phyloP scores from a whole-genome alignment of 805 yeast species.

The Wickerhamiella azymoides region DNA sequence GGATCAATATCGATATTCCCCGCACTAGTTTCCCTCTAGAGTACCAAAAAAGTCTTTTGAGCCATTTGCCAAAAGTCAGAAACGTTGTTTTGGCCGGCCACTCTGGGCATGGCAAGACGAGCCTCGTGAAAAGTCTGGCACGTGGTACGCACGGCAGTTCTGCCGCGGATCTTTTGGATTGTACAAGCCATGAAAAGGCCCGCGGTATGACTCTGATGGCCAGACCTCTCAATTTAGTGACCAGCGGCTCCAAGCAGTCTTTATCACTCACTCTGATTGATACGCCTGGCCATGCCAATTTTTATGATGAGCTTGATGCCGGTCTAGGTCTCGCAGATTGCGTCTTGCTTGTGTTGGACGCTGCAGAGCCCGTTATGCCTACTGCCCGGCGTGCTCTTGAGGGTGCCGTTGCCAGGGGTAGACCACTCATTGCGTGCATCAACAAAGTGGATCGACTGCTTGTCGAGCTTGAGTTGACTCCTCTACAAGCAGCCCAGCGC shows the following conservation, averaged over 20 bases:
- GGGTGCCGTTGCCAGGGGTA: slow-evolving; percentile 35
- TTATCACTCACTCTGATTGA: slow-evolving; percentile 54
- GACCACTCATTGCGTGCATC: slow-evolving; percentile 46
- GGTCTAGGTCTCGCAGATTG: slow-evolving; percentile 51
- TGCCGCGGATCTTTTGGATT: not conserved
- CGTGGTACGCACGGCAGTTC: slow-evolving; percentile 45
- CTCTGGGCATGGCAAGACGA: slow-evolving; percentile 75
- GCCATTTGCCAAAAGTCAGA: slow-evolving; percentile 30
- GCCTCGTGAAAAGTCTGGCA: slow-evolving; percentile 55
- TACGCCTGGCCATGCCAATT: slow-evolving; percentile 85
- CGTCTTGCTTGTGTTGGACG: slow-evolving; percentile 61
- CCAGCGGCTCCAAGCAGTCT: slow-evolving; percentile 37
- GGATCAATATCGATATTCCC: not conserved
- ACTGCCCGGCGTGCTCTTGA: slow-evolving; percentile 37
- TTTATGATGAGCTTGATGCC: slow-evolving; percentile 56
- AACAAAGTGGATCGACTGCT: slow-evolving; percentile 82
- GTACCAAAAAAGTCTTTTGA: not conserved
- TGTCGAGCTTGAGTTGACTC: slow-evolving; percentile 63
- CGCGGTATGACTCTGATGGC: slow-evolving; percentile 58
- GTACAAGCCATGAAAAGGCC: slow-evolving; percentile 34
- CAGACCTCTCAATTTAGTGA: slow-evolving; percentile 47
- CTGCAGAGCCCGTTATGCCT: slow-evolving; percentile 63
- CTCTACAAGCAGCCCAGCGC: slow-evolving; percentile 58
- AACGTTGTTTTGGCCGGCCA: slow-evolving; percentile 73
- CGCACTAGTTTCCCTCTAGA: not conserved